These are phyloP conservation scores for Spergularia azorica DNA, from an alignment of 179 eudicot species.

Conservation along the genomic window DNA sequence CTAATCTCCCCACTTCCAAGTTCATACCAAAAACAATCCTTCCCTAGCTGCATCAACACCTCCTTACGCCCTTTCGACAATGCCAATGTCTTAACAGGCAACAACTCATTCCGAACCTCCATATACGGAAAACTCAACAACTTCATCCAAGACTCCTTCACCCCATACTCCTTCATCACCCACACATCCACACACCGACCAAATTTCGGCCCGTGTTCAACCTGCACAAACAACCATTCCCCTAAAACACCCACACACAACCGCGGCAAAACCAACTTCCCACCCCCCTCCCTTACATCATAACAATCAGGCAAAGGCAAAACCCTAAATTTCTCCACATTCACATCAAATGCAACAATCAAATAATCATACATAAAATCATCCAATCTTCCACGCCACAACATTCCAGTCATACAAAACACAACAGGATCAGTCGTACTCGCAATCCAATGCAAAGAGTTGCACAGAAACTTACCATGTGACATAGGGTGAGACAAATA, in stretches of 20 bases:
- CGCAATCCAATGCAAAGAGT: conserved; percentile 16
- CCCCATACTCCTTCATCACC: conserved; percentile 20
- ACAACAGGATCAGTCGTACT: conserved; percentile 11
- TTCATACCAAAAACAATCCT: conserved; percentile 21
- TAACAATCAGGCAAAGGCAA: conserved; percentile 8
- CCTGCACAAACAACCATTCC: conserved; percentile 11
- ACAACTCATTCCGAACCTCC: conserved; percentile 13
- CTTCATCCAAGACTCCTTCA: conserved; percentile 4
- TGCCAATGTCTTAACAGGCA: conserved; percentile 11
- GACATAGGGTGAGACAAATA: conserved; percentile 13
- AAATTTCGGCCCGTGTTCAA: conserved; percentile 15
- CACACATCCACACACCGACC: conserved; percentile 5
- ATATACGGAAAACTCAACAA: conserved; percentile 13
- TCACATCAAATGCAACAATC: conserved; percentile 1
- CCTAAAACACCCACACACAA: conserved; percentile 10
- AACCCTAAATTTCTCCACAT: not conserved
- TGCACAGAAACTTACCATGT: conserved; percentile 13
- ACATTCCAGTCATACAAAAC: conserved; percentile 1
- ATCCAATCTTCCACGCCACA: conserved; percentile 10
- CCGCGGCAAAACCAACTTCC: not conserved
- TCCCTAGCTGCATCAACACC: conserved; percentile 21
- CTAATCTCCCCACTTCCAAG: not conserved
- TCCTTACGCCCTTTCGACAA: not conserved
- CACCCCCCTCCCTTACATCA: not conserved
- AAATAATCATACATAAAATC: conserved; percentile 10